Conservation (phyloP, 306 rosid genomes). For the Vigna angularis region DNA sequence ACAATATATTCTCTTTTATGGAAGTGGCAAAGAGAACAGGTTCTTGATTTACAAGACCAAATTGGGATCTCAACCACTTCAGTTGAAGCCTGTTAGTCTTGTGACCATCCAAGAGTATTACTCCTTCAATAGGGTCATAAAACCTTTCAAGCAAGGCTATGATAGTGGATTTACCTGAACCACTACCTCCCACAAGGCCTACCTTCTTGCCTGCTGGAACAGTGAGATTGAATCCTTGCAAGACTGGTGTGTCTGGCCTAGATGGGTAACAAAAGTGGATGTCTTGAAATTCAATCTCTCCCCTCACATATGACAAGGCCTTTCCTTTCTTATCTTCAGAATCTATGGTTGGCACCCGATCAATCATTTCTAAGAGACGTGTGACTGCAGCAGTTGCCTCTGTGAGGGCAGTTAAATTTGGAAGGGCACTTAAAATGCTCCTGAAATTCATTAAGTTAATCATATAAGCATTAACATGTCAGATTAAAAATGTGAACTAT, state of each 20-base stretch:
- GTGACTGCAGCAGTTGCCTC: constrained; percentile 75
- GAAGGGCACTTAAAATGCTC: constrained; percentile 89
- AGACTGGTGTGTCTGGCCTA: constrained; percentile 69
- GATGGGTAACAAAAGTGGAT: constrained; percentile 76
- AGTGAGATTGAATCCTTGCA: constrained; percentile 71
- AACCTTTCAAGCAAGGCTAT: constrained; percentile 87
- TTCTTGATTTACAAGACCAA: constrained; percentile 89
- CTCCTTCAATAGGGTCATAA: constrained; percentile 86
- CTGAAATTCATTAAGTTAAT: constrained; percentile 56
- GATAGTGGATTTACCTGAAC: constrained; percentile 88
- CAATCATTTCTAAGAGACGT: constrained; percentile 78
- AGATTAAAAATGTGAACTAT: constrained; percentile 8
- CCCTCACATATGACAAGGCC: constrained; percentile 82
- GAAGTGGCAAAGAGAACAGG: constrained; percentile 95
- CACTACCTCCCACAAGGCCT: constrained; percentile 92
- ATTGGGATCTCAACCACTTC: constrained; percentile 90
- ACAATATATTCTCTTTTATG: constrained; percentile 78
- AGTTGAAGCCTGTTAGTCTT: constrained; percentile 71
- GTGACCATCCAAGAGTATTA: constrained; percentile 79
- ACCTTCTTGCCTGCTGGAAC: constrained; percentile 78
- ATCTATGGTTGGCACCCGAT: constrained; percentile 69
- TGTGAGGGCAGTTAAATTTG: constrained; percentile 80
- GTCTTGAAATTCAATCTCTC: constrained; percentile 72
- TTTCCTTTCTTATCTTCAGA: constrained; percentile 74
- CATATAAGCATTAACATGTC: constrained; percentile 13